Percentiles rank a stretch among this genome's conserved stretches.
These are phyloP conservation scores for Volvox reticuliferus DNA, from an alignment of 139 green algal species.

Conservation along the genomic window DNA sequence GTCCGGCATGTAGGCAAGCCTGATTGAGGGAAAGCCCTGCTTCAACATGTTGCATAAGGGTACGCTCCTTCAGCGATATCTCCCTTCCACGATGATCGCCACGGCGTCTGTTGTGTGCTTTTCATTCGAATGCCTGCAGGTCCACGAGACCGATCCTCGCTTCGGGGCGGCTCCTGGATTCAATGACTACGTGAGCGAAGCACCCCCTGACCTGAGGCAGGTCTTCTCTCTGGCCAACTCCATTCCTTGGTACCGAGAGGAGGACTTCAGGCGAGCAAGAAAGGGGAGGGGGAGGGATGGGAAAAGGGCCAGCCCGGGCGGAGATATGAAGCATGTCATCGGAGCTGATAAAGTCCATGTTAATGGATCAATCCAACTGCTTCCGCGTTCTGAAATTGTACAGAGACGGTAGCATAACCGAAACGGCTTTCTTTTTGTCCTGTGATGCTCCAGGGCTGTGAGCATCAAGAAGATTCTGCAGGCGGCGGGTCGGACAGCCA, in stretches of 20 bases:
- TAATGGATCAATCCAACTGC: too few relatives aligned
- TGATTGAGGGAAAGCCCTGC: too few relatives aligned
- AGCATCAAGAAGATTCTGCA: conserved; percentile 44
- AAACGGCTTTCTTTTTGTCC: too few relatives aligned
- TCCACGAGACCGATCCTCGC: conserved; percentile 43
- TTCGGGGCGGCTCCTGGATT: conserved; percentile 33
- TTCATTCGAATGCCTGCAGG: neutral
- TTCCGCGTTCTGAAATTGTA: too few relatives aligned
- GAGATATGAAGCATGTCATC: too few relatives aligned
- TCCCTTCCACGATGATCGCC: too few relatives aligned
- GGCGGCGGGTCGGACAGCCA: conserved; percentile 4
- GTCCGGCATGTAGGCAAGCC: too few relatives aligned
- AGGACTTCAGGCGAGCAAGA: conserved; percentile 39
- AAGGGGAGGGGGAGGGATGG: neutral
- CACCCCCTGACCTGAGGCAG: conserved; percentile 27
- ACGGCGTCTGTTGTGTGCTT: too few relatives aligned
- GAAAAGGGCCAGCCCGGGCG: neutral
- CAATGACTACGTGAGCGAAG: conserved; percentile 35
- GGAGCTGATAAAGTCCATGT: too few relatives aligned
- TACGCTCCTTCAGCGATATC: too few relatives aligned
- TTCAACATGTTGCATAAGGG: neutral
- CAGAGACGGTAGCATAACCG: too few relatives aligned
- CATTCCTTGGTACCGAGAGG: conserved; percentile 47
- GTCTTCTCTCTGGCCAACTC: conserved; percentile 36
- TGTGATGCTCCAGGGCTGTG: conserved; percentile 5